Conservation (phyloP, 1,139 yeast species). For the Pichia sp. region DNA sequence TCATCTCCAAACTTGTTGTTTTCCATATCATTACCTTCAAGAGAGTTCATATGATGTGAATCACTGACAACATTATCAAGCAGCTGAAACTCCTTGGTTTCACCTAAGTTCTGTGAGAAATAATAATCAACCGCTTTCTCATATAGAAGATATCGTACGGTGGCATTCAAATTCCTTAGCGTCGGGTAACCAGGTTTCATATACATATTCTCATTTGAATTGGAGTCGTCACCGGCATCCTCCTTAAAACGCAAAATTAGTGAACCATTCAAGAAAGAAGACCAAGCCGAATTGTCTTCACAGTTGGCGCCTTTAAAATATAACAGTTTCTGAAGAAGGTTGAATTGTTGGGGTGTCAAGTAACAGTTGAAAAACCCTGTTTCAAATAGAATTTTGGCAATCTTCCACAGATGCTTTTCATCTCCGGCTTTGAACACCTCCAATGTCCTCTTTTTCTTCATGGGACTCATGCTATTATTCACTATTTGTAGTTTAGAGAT, state of each 20-base stretch:
- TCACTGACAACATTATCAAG: constrained; percentile 5
- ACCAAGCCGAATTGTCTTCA: constrained; percentile 44
- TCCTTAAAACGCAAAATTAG: constrained; percentile 37
- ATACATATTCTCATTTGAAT: constrained; percentile 27
- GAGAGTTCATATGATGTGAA: background rate
- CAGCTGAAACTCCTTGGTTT: constrained; percentile 12
- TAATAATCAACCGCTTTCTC: constrained; percentile 62
- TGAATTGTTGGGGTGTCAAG: constrained; percentile 58
- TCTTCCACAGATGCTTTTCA: constrained; percentile 38
- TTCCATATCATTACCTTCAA: constrained; percentile 6
- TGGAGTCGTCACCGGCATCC: constrained; percentile 16
- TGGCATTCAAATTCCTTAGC: constrained; percentile 54
- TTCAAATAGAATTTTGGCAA: constrained; percentile 46
- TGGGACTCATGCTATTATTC: background rate
- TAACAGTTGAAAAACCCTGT: constrained; percentile 53
- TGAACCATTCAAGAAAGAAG: constrained; percentile 50
- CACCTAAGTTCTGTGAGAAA: constrained; percentile 15
- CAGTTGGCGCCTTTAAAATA: constrained; percentile 21
- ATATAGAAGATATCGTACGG: constrained; percentile 65
- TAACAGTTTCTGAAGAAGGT: constrained; percentile 47
- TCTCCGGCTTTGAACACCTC: constrained; percentile 43
- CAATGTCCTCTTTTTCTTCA: constrained; percentile 25
- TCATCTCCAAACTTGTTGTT: constrained; percentile 3
- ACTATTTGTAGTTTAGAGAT: background rate
- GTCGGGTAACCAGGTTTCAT: constrained; percentile 48